Evolutionary conservation across 345 rosid species (phyloP), one percentile per base, ranked within the genome.

Genomic region (Acer negundo): DNA sequence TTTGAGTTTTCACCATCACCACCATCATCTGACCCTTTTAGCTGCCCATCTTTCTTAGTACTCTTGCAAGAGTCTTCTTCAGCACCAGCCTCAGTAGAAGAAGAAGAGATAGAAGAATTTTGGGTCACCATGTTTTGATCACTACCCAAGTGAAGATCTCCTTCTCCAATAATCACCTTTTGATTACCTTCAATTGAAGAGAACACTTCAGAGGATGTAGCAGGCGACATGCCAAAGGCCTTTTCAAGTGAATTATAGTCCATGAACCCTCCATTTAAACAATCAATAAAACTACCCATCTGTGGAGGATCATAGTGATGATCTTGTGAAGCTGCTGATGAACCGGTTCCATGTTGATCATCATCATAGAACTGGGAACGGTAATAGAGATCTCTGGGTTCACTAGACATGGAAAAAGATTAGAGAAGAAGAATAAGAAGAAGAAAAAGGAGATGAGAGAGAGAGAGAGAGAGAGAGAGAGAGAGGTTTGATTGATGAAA

Each of bases 101-200:
- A 90, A 46, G 90, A 91, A 74, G 94, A 92, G 78, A 90, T 73
- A 10, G 86, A 86, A 59, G 92, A 92, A 79, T 82, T 91, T 58
- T 85, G 84, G 51, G 89, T 80, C 7, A 62, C 79, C 46, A 76
- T 66, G 56, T 79, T 78, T 75, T 28, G 31, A 28, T 85, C 86
- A 67, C 77, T 76, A 26, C 68, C 75, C 3, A 80, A 67, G 47
- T 35, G 6, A 35, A 3, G 38, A 35, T 75, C 76, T 26, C 77
- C 71, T 10, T 23, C 85, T 13, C 75, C 79, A 5, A 59, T 84
- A 5, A 59, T 84, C 64, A 65, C 61, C 16, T 74, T 72, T 67
- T 56, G 80, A 58, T 61, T 70, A n/a, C 79, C 88, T 81, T 84
- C 89, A 7, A 75, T 69, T 0, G 88, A 83, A 69, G 90, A 86